Evolutionary conservation across 305 asterid species (phyloP).

Genomic region (Fraxinus sp.): DNA sequence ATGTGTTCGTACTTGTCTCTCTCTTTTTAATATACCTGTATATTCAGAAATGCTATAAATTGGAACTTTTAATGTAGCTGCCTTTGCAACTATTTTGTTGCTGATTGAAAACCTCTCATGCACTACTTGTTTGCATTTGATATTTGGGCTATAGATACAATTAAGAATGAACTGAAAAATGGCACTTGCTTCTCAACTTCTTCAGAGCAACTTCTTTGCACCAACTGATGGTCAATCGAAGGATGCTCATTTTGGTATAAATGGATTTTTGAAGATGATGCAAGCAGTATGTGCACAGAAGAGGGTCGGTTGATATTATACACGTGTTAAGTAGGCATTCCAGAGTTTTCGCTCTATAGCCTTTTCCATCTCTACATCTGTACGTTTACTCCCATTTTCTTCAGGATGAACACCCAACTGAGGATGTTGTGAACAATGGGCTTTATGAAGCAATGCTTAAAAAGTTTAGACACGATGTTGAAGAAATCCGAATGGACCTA

Average conservation of each 20-base stretch:
- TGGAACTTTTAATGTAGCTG: neutral
- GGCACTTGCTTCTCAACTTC: constrained; percentile 23
- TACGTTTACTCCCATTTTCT: constrained; percentile 18
- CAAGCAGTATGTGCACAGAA: constrained; percentile 65
- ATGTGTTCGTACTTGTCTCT: neutral
- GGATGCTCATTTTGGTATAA: constrained; percentile 51
- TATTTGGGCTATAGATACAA: constrained; percentile 19
- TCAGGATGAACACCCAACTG: constrained; percentile 60
- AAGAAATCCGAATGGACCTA: constrained; percentile 78
- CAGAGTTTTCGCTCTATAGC: constrained; percentile 5
- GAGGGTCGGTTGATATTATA: constrained; percentile 42
- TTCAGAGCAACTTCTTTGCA: constrained; percentile 82
- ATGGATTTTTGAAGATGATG: constrained; percentile 71
- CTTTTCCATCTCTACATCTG: constrained; percentile 5
- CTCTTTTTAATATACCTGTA: neutral
- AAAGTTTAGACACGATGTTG: constrained; percentile 78
- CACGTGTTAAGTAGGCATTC: constrained; percentile 12
- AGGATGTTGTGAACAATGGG: constrained; percentile 51
- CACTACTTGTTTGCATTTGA: neutral
- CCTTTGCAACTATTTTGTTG: constrained; percentile 1
- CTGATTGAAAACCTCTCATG: neutral
- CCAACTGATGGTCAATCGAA: constrained; percentile 79
- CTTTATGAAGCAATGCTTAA: constrained; percentile 72
- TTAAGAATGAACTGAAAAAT: neutral
- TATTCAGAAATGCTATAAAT: constrained; percentile 8